Evolutionary conservation across 345 rosid genomes (phyloP), one percentile per base, ranked within the genome.

Genomic region (Murraya paniculata): DNA sequence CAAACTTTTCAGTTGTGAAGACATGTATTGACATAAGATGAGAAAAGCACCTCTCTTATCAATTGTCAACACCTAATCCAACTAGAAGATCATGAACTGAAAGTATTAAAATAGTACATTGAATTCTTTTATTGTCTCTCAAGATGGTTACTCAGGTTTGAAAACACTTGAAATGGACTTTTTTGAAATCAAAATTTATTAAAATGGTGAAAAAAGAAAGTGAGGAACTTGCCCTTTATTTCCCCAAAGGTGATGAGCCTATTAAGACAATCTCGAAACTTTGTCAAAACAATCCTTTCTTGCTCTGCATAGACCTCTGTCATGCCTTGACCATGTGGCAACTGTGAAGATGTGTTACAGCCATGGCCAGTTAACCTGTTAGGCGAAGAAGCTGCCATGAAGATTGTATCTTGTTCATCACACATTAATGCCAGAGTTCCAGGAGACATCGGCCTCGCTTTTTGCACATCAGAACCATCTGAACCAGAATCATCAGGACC

Each of bases 341-440:
- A 74, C 82, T 86, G 89, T 66, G 88, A 85, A 75, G 88, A 83
- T 77, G 87, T 70, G 81, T 84, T 77, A 73, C 89, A 83, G 82
- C 89, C 87, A 69, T 77, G 79, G 75, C 84, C 89, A 55, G 82
- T 80, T 74, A 87, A 79, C 59, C 92, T 89, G 81, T 81, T 86
- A 65, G 93, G 87, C 64, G 97, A 89, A 85, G 98, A 55, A 77
- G 90, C 86, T 62, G 89, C 85, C 90, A 89, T 88, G 73, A 93
- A 91, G 84, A 96, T 87, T 9, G 97, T 82, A 77, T 94, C 99
- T 78, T 94, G 89, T 80, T 97, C 99, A 84, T 97, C 97, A 76
- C 99, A 97, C 99, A 97, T 97, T 84, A 97, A 87, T 73, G 94
- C 99, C 89, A 97, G 84, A 60, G 99, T 97, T 82, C 94, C 98